A percentile compares a stretch with the other conserved stretches of the same genome.
phyloP scores from a whole-genome alignment of 1,284 basidiomycete species.

The Melampsora americana region DNA sequence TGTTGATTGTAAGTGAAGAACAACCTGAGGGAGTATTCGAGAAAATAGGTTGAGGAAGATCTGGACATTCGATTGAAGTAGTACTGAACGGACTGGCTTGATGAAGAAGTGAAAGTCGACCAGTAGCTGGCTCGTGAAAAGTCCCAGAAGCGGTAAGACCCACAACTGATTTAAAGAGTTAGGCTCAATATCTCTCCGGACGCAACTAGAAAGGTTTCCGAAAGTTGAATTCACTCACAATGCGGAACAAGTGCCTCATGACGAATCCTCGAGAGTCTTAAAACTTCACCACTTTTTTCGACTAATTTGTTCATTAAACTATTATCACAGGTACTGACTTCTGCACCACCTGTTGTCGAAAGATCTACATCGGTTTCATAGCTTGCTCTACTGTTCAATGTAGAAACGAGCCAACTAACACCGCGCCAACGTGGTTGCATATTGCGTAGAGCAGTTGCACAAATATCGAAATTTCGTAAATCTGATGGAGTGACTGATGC shows the following conservation, averaged over 20 bases:
- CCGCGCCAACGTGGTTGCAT: constrained; percentile 27
- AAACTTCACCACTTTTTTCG: constrained; percentile 4
- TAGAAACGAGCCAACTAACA: constrained; percentile 23
- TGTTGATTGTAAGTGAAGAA: neutral
- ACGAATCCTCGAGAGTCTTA: neutral
- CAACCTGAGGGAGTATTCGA: too few species aligned
- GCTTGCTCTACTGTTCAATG: constrained; percentile 21
- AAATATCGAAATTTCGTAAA: constrained; percentile 10
- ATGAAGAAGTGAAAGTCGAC: constrained; percentile 22
- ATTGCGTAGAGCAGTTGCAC: constrained; percentile 7
- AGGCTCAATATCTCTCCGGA: neutral
- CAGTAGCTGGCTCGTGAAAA: constrained; percentile 25
- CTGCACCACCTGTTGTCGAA: constrained; percentile 13
- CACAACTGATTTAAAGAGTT: neutral
- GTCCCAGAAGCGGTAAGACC: constrained; percentile 23
- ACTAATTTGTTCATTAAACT: constrained; percentile 27
- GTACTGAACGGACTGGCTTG: neutral
- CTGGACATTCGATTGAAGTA: neutral
- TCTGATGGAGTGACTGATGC: constrained; percentile 5
- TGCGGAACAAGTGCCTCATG: neutral
- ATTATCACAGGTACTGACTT: constrained; percentile 25
- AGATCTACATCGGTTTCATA: constrained; percentile 26
- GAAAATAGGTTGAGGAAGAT: neutral
- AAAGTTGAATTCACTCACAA: neutral
- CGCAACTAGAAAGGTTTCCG: neutral